Conservation (phyloP, 108 stramenopile species). For the Cyclostephanos invisitatus region DNA sequence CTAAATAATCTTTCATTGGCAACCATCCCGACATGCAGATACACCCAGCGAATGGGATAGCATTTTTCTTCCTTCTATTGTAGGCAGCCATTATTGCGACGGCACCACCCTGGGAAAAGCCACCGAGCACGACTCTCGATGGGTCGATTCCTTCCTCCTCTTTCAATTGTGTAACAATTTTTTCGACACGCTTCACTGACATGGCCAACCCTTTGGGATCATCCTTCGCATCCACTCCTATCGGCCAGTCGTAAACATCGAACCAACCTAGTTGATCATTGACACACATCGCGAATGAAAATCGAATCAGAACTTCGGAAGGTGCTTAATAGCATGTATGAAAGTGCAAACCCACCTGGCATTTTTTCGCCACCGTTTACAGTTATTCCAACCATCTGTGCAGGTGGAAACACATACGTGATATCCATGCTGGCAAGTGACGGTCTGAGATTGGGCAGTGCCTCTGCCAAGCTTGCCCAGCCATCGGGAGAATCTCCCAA, state of each 20-base stretch:
- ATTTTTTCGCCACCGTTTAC: constrained; percentile 48
- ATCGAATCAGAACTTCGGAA: not conserved
- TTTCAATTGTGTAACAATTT: constrained; percentile 44
- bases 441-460: constrained; percentile 29
- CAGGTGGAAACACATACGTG: constrained; percentile 46
- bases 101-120: constrained; percentile 54
- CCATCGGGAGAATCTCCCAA: constrained; percentile 51
- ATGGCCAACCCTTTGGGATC: constrained; percentile 38
- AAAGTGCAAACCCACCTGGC: constrained; percentile 34
- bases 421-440: constrained; percentile 34
- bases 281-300: not conserved
- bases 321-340: not conserved
- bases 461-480: constrained; percentile 41
- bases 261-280: constrained; percentile 28
- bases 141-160: constrained; percentile 47
- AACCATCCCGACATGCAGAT: constrained; percentile 48
- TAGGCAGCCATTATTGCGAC: constrained; percentile 49
- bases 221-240: constrained; percentile 45
- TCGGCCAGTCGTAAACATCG: constrained; percentile 56
- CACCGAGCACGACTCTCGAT: constrained; percentile 41
- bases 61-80: constrained; percentile 34
- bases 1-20: constrained; percentile 45
- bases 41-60: constrained; percentile 48
- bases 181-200: constrained; percentile 38
- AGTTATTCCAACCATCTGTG: constrained; percentile 38